phyloP scores from a whole-genome alignment of 2,329 filamentous ascomycete genomes.

The Exophiala mesophila region DNA sequence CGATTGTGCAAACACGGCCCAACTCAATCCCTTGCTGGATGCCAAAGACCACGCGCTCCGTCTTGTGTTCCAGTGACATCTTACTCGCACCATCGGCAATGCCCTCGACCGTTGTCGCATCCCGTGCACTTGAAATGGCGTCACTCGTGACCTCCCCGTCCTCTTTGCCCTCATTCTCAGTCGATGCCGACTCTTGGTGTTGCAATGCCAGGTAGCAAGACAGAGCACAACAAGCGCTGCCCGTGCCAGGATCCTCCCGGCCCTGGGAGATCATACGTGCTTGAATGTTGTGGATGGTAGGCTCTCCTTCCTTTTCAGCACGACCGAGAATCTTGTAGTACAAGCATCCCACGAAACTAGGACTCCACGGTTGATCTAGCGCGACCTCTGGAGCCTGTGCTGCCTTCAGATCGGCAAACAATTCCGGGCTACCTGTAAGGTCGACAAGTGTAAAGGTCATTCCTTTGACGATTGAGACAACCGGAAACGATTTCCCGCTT shows the following conservation, averaged over 20 bases:
- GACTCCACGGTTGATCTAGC: slow-evolving; percentile 30
- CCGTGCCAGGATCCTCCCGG: slow-evolving; percentile 59
- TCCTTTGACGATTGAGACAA: slow-evolving; percentile 64
- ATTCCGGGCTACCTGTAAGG: slow-evolving; percentile 27
- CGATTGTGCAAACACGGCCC: slow-evolving; percentile 47
- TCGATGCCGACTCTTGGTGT: slow-evolving; percentile 6
- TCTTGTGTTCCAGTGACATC: slow-evolving; percentile 37
- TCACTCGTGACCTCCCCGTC: slow-evolving; percentile 42
- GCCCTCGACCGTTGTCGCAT: slow-evolving; percentile 38
- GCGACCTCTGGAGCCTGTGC: slow-evolving; percentile 28
- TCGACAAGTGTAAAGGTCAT: slow-evolving; percentile 50
- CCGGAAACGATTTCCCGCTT: slow-evolving; percentile 38
- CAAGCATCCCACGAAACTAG: slow-evolving; percentile 30
- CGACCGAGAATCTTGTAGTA: slow-evolving; percentile 30
- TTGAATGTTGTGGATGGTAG: slow-evolving; percentile 30
- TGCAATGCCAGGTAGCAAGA: slow-evolving; percentile 49
- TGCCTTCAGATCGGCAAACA: slow-evolving; percentile 25
- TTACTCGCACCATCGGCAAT: slow-evolving; percentile 31
- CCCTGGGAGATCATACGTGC: slow-evolving; percentile 31
- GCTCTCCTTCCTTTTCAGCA: slow-evolving; percentile 25
- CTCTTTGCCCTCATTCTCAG: slow-evolving; percentile 36
- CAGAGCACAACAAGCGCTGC: slow-evolving; percentile 58
- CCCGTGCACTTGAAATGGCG: slow-evolving; percentile 37
- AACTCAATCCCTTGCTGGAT: slow-evolving; percentile 66
- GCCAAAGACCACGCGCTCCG: slow-evolving; percentile 40